Evolutionary conservation across 1,284 basidiomycete species (phyloP).

Genomic region (Cryptococcus hybrid): DNA sequence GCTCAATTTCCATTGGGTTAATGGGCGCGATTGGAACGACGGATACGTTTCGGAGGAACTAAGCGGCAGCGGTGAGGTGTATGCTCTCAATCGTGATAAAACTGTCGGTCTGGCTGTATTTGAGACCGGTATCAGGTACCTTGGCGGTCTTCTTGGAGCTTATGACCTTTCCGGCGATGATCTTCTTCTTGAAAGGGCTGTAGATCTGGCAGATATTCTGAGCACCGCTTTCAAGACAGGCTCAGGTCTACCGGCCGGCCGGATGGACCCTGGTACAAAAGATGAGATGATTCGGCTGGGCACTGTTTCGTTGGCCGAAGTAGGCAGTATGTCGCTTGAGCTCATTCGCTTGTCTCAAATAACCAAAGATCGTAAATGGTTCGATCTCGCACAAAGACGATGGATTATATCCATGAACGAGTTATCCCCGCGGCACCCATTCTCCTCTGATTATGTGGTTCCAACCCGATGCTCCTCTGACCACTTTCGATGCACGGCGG

Average conservation of each 20-base stretch:
- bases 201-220: slow-evolving; percentile 55
- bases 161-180: slow-evolving; percentile 74
- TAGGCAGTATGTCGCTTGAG: slow-evolving; percentile 57
- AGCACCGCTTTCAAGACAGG: slow-evolving; percentile 54
- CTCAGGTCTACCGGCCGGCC: slow-evolving; percentile 51
- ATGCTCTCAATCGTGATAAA: slow-evolving; percentile 25
- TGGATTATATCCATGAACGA: slow-evolving; percentile 52
- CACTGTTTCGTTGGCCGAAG: slow-evolving; percentile 45
- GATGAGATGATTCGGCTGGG: slow-evolving; percentile 18
- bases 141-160: slow-evolving; percentile 76
- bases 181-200: slow-evolving; percentile 54
- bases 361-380: slow-evolving; percentile 56
- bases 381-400: slow-evolving; percentile 53
- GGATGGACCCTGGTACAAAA: slow-evolving; percentile 46
- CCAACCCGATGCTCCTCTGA: slow-evolving; percentile 35
- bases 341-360: slow-evolving; percentile 54
- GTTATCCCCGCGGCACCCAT: slow-evolving; percentile 39
- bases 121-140: slow-evolving; percentile 86
- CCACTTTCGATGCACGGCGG: slow-evolving; percentile 22
- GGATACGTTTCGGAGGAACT: slow-evolving; percentile 63
- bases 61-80: slow-evolving; percentile 9
- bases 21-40: slow-evolving; percentile 47
- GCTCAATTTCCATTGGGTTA: slow-evolving; percentile 60
- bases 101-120: slow-evolving; percentile 60
- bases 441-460: slow-evolving; percentile 45